These are phyloP conservation scores for Corymbia maculata DNA, from an alignment of 345 rosid genomes.

Conservation along the genomic window DNA sequence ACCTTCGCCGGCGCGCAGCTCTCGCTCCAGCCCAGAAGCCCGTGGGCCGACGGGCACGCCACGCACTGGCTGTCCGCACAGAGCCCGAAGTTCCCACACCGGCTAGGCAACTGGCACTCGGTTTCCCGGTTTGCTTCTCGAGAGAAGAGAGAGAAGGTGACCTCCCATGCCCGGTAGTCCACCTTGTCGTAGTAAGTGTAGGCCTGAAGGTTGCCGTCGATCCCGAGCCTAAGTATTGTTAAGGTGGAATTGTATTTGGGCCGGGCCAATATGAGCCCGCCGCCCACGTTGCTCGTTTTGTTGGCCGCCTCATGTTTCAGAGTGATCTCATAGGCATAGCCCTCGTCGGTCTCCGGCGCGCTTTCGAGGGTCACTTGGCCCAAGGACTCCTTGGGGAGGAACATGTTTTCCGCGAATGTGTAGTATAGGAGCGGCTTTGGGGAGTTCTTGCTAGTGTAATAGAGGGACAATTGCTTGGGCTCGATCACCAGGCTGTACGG, in stretches of 20 bases:
- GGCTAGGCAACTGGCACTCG: conserved; percentile 39
- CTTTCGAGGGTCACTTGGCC: conserved; percentile 7
- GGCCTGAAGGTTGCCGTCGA: conserved; percentile 40
- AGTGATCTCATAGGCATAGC: conserved; percentile 6
- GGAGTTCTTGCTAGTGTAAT: conserved; percentile 14
- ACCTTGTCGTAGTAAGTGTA: conserved; percentile 32
- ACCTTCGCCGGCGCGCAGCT: conserved; percentile 12
- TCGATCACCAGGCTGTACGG: conserved; percentile 54
- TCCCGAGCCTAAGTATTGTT: conserved; percentile 25
- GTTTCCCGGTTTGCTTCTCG: conserved; percentile 1
- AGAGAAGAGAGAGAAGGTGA: conserved; percentile 25
- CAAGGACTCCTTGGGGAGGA: background rate
- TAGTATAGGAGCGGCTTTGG: conserved; percentile 19
- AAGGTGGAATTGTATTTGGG: conserved; percentile 33
- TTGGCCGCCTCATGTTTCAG: background rate
- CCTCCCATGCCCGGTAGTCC: conserved; percentile 25
- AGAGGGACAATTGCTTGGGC: conserved; percentile 25
- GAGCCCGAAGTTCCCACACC: conserved; percentile 44
- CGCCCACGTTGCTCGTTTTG: background rate
- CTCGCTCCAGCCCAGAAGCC: conserved; percentile 36
- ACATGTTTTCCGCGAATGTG: background rate
- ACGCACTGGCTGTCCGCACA: conserved; percentile 48
- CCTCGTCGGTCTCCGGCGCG: conserved; percentile 2
- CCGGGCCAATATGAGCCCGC: background rate
- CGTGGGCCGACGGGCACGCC: conserved; percentile 32